phyloP scores from a whole-genome alignment of 139 green algal genomes.

The Micractinium conductrix region DNA sequence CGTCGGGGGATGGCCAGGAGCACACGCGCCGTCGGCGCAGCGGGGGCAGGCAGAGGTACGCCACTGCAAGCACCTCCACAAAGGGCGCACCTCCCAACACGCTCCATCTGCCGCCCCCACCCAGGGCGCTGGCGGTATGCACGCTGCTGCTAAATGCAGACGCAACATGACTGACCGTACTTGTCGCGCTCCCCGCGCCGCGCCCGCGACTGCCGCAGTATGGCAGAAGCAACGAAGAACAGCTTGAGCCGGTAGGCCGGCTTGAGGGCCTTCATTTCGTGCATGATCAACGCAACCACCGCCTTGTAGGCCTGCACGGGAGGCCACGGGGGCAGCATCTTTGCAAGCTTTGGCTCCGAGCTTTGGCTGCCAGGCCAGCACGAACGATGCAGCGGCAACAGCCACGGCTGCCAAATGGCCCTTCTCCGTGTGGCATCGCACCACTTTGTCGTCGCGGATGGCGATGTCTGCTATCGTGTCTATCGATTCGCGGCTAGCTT shows the following conservation, averaged over 20 bases:
- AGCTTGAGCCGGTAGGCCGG: constrained; percentile 50
- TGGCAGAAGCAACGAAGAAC: constrained; percentile 54
- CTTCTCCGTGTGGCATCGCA: constrained; percentile 27
- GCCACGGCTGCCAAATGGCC: no score
- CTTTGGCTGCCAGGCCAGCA: no score
- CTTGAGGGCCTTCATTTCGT: constrained; percentile 45
- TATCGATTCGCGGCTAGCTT: constrained; percentile 40
- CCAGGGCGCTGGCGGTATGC: background rate
- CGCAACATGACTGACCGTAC: constrained; percentile 18
- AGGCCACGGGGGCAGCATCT: no score
- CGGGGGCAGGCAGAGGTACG: background rate
- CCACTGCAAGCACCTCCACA: background rate
- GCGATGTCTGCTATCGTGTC: constrained; percentile 46
- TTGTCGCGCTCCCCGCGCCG: constrained; percentile 1
- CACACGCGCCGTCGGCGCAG: background rate
- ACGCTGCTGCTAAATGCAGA: no score
- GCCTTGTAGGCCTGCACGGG: constrained; percentile 60
- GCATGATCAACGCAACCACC: constrained; percentile 52
- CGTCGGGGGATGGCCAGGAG: background rate
- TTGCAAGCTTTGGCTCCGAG: no score
- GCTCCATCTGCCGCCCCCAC: no score
- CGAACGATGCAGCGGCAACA: no score
- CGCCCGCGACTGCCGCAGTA: constrained; percentile 31
- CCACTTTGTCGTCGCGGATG: constrained; percentile 52
- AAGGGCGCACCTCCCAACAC: background rate